Base-by-base conservation (phyloP, 2,329 filamentous ascomycete species). In the Trichoderma lentiforme region DNA sequence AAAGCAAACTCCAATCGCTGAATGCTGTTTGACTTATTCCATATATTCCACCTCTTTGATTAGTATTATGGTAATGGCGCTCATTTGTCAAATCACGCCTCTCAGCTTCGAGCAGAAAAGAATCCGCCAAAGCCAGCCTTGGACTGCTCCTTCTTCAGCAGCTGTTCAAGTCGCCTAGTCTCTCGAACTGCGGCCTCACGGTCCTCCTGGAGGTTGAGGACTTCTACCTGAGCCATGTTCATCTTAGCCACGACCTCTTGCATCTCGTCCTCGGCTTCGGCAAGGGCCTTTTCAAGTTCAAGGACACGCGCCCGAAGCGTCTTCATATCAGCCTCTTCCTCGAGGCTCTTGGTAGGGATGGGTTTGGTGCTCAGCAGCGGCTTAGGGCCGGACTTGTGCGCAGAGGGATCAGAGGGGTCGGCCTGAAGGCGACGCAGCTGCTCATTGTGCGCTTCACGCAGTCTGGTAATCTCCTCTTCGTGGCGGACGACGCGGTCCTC, bases 401-500 rank as follows among this genome's bases (percentile, higher is more conserved):
- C 74, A 1, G 79, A 75, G 72, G 79, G 79, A 71, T 79, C 74
- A 57, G 74, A 72, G 63, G 77, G 78, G 79, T 87, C 83, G 80
- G 91, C 91, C 80, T 91, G 91, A 77, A 94, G 88, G 15, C 95
- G 92, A 75, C 91, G 90, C 36, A 98, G 88, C 77, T 96, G 92
- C 21, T 86, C 85, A 78, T 89, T 93, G 78, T 96, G 91, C 72
- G 89, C 92, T 71, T 97, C 93, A 75, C 92, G 91, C 70, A 98
- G 84, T 26, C 87, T 85, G 21, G 88, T 84, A 47, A 97, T 88
- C 81, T 98, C 94, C 47, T 96, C 93, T 80, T 98, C 96, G 78
- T 98, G 94, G 63, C 90, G 91, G 57, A 89, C 84, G 71, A 98
- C 89, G 51, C 91, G 91, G 63, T 95, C 94, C 80, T 99, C 96